Percentiles rank a stretch among this genome's conserved stretches.
phyloP scores from a whole-genome alignment of 306 rosid genomes.

The Lathyrus aphaca region DNA sequence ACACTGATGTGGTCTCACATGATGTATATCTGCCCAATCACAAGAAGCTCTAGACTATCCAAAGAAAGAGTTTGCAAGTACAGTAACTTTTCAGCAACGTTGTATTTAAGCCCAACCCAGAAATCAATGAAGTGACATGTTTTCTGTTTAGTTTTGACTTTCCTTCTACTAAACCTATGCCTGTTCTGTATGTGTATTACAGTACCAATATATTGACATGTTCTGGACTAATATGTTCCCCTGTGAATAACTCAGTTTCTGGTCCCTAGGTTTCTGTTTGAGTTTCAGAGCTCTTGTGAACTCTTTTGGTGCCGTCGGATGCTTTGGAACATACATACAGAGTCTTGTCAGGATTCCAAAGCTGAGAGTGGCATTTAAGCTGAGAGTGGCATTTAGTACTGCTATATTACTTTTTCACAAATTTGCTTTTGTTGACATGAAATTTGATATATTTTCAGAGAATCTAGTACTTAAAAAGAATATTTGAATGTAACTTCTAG shows the following conservation, averaged over 20 bases:
- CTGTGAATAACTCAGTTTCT: slow-evolving; percentile 23
- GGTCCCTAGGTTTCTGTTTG: slow-evolving; percentile 32
- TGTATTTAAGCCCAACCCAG: not conserved
- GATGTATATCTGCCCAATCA: slow-evolving; percentile 37
- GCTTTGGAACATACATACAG: slow-evolving; percentile 17
- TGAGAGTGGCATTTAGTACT: slow-evolving; percentile 1
- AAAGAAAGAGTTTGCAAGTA: slow-evolving; percentile 29
- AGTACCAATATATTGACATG: slow-evolving; percentile 22
- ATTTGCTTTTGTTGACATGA: not conserved
- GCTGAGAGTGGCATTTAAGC: slow-evolving; percentile 12
- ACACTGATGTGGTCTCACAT: slow-evolving; percentile 31
- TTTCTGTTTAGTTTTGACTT: slow-evolving; percentile 36
- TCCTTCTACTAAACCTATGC: not conserved
- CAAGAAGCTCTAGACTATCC: slow-evolving; percentile 14
- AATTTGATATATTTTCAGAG: not conserved
- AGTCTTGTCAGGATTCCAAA: slow-evolving; percentile 35
- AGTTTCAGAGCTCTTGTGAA: slow-evolving; percentile 27
- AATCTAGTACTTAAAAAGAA: not conserved
- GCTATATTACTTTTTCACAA: not conserved
- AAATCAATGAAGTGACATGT: slow-evolving; percentile 33
- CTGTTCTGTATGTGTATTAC: slow-evolving; percentile 23
- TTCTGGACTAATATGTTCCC: slow-evolving; percentile 22
- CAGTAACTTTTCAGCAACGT: slow-evolving; percentile 15
- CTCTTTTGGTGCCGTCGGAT: slow-evolving; percentile 24
- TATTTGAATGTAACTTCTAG: not conserved